Conservation (phyloP, 257 asterid genomes). For the Solanum sitiens region DNA sequence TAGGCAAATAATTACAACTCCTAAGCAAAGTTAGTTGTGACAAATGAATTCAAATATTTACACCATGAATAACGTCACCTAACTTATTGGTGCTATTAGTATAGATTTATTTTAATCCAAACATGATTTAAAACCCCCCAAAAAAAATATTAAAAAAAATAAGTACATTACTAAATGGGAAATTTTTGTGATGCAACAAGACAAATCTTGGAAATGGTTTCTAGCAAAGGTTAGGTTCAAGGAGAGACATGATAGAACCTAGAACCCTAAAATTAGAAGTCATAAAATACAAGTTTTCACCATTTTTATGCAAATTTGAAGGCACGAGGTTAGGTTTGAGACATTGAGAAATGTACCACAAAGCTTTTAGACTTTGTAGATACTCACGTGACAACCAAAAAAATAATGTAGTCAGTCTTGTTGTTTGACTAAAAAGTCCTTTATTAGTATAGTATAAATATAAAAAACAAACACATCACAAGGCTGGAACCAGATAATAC, state of each 20-base stretch:
- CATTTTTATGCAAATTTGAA: slow-evolving; percentile 32
- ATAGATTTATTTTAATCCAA: neutral
- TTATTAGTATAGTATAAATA: slow-evolving; percentile 13
- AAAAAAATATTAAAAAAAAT: too few species aligned
- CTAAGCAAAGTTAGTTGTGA: neutral
- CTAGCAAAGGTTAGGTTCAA: neutral
- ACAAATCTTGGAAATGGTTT: slow-evolving; percentile 3
- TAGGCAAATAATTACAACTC: neutral
- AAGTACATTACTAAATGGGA: neutral
- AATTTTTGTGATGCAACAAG: neutral
- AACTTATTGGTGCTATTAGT: neutral
- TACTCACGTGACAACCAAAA: slow-evolving; percentile 60
- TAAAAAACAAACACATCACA: slow-evolving; percentile 31
- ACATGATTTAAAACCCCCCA: neutral
- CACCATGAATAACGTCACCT: neutral
- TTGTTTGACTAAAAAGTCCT: slow-evolving; percentile 24
- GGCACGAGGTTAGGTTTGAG: slow-evolving; percentile 41
- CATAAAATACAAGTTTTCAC: slow-evolving; percentile 13
- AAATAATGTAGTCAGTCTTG: slow-evolving; percentile 27
- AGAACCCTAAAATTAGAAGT: neutral
- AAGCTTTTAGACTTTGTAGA: slow-evolving; percentile 12
- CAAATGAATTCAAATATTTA: neutral
- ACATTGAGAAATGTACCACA: slow-evolving; percentile 15
- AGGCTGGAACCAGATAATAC: slow-evolving; percentile 50
- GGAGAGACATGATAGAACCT: slow-evolving; percentile 13